Percentiles rank a stretch among this genome's conserved stretches.
These are phyloP conservation scores for Lophiotrema nucula DNA, from an alignment of 495 filamentous ascomycete species.

Conservation along the genomic window DNA sequence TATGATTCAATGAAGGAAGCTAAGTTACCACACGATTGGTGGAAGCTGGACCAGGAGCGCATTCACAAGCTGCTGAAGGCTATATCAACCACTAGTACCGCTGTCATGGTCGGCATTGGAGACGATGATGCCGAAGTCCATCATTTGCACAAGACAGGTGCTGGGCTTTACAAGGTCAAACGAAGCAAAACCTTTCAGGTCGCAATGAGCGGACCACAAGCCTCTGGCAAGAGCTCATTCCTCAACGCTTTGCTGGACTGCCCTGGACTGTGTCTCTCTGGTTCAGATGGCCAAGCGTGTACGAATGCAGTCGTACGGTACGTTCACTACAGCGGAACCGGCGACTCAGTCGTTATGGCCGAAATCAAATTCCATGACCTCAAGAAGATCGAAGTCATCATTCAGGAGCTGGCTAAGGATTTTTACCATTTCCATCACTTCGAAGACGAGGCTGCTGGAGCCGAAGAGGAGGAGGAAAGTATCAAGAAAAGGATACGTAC, in stretches of 20 bases:
- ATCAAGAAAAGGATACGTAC: not conserved
- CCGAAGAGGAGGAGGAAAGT: not conserved
- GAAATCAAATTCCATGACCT: not conserved
- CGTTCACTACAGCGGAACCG: not conserved
- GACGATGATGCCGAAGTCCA: slow-evolving; percentile 8
- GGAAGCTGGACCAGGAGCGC: not conserved
- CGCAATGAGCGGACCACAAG: slow-evolving; percentile 12
- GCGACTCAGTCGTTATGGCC: not conserved
- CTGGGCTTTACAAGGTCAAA: not conserved
- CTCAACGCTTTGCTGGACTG: slow-evolving; percentile 8
- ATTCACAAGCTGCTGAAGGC: not conserved
- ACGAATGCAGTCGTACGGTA: slow-evolving; percentile 8
- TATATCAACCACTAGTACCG: not conserved
- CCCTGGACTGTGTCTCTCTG: slow-evolving; percentile 5
- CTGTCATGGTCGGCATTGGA: not conserved
- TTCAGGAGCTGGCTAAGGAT: not conserved
- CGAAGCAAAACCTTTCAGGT: not conserved
- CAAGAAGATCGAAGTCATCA: slow-evolving; percentile 1
- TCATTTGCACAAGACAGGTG: not conserved
- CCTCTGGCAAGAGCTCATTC: slow-evolving; percentile 7
- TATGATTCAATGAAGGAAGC: not conserved
- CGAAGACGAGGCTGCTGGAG: not conserved
- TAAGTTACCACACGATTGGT: not conserved
- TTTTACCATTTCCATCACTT: not conserved
- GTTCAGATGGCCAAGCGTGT: slow-evolving; percentile 8